These are phyloP conservation scores for Lycium ferocissimum DNA, from an alignment of 257 asterid genomes.

Conservation along the genomic window DNA sequence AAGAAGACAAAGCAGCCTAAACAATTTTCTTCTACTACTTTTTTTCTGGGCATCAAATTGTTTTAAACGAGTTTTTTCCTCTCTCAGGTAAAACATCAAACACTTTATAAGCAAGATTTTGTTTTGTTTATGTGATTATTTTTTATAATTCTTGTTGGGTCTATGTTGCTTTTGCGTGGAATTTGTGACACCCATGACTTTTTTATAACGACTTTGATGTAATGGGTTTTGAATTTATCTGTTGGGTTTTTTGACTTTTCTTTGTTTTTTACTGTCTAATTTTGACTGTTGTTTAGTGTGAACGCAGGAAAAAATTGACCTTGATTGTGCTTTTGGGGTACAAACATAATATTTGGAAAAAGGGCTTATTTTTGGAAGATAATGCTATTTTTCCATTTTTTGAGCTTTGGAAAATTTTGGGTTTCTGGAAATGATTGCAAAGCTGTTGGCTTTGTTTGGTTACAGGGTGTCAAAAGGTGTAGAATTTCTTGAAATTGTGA, in stretches of 20 bases:
- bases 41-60: background rate
- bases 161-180: conserved; percentile 64
- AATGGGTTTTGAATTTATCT: conserved; percentile 29
- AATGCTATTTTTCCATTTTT: background rate
- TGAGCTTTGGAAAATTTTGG: conserved; percentile 31
- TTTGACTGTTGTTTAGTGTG: conserved; percentile 19
- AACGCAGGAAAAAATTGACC: conserved; percentile 42
- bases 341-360: background rate
- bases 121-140: conserved; percentile 1
- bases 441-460: conserved; percentile 35
- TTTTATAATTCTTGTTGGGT: conserved; percentile 21
- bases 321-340: conserved; percentile 29
- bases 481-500: conserved; percentile 23
- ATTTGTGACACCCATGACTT: conserved; percentile 47
- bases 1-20: background rate
- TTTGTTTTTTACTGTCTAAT: conserved; percentile 23
- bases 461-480: conserved; percentile 26
- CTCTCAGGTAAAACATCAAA: conserved; percentile 26
- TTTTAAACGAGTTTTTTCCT: background rate
- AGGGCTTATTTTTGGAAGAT: conserved; percentile 29
- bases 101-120: conserved; percentile 21
- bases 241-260: conserved; percentile 11
- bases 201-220: conserved; percentile 61
- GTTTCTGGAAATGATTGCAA: conserved; percentile 23
- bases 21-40: background rate